Percentiles rank a stretch among this genome's conserved stretches.
These are phyloP conservation scores for Hypocreales sp. DNA, from an alignment of 2,329 filamentous ascomycete species.

Conservation along the genomic window DNA sequence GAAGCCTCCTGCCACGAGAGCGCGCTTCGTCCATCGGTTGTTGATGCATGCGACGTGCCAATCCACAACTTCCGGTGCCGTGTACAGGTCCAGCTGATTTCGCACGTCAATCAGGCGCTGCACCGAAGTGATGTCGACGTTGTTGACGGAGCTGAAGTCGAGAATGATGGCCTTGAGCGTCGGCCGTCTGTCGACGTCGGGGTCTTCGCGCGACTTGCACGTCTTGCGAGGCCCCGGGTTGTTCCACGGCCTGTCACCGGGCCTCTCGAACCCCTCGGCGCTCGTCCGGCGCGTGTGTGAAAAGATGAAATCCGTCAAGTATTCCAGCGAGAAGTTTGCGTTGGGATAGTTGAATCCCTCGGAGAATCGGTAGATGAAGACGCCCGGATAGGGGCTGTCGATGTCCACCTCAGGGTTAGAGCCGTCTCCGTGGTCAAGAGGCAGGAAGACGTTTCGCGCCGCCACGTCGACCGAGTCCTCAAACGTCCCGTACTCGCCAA, in stretches of 20 bases:
- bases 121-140: slow-evolving; percentile 38
- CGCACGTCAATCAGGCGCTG: slow-evolving; percentile 39
- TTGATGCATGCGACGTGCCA: slow-evolving; percentile 37
- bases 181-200: slow-evolving; percentile 23
- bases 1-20: slow-evolving; percentile 74
- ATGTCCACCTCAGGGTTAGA: slow-evolving; percentile 73
- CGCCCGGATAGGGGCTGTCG: slow-evolving; percentile 71
- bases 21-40: slow-evolving; percentile 66
- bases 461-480: slow-evolving; percentile 28
- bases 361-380: slow-evolving; percentile 91
- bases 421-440: slow-evolving; percentile 74
- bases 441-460: slow-evolving; percentile 69
- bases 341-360: slow-evolving; percentile 97
- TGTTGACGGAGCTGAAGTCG: slow-evolving; percentile 39
- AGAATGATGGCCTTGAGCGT: slow-evolving; percentile 38
- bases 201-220: slow-evolving; percentile 24
- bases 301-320: slow-evolving; percentile 54
- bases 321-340: slow-evolving; percentile 74
- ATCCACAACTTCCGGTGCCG: slow-evolving; percentile 26
- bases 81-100: slow-evolving; percentile 35
- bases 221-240: slow-evolving; percentile 54
- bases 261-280: slow-evolving; percentile 43
- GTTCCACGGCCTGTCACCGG: slow-evolving; percentile 85
- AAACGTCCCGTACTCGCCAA: slow-evolving; percentile 42
- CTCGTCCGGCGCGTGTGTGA: slow-evolving; percentile 63